Conservation (phyloP, 208 protist genomes). For the Acanthamoeba lenticulata region DNA sequence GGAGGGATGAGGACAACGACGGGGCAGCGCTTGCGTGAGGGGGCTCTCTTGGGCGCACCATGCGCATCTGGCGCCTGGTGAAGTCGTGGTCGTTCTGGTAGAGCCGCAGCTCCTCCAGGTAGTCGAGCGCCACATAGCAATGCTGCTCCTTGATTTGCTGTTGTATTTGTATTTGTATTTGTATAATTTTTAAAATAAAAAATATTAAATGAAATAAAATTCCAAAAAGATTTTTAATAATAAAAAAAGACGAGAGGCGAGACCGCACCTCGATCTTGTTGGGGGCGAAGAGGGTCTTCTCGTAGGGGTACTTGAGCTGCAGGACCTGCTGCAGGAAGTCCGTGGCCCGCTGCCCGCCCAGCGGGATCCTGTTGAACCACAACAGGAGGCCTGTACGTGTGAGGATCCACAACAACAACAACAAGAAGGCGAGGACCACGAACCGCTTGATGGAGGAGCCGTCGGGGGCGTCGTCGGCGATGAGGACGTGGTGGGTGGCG, state of each 20-base stretch:
- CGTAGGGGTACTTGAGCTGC: slow-evolving; percentile 34
- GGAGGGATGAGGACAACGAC: not conserved
- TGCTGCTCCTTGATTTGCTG: slow-evolving; percentile 42
- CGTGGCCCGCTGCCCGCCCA: not conserved
- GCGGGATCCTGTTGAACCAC: not conserved
- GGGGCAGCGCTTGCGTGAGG: not conserved
- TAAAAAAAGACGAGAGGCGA: not conserved
- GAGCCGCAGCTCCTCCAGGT: not conserved
- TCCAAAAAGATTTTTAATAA: not conserved
- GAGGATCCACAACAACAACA: too few species aligned
- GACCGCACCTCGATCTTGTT: not conserved
- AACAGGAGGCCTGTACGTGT: not conserved
- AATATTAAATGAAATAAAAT: not conserved
- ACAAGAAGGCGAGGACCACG: not conserved
- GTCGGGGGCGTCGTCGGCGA: not conserved
- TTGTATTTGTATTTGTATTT: not conserved
- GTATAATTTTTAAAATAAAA: not conserved
- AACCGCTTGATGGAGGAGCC: not conserved
- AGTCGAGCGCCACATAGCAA: not conserved
- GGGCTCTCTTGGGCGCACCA: not conserved
- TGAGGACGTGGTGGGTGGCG: not conserved
- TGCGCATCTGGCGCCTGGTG: not conserved
- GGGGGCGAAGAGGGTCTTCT: not conserved
- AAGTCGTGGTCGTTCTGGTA: not conserved
- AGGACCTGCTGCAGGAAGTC: not conserved